Conservation (phyloP, 805 yeast genomes). For the Torulaspora franciscae region DNA sequence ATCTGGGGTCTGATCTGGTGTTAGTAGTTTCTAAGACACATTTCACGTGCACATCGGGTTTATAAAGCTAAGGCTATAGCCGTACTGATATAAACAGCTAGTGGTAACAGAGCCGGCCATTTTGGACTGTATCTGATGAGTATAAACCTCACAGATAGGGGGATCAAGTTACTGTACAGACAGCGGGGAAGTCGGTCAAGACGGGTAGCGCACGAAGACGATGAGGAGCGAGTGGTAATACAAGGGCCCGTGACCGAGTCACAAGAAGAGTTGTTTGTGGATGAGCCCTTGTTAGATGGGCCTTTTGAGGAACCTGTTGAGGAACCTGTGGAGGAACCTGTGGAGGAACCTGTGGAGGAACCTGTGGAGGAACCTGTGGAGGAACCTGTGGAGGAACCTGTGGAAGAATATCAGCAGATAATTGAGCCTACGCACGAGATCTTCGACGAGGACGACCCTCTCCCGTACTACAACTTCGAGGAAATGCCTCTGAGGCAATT, state of each 20-base stretch:
- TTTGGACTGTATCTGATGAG: slow-evolving; percentile 4
- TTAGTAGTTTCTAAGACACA: too few relatives aligned
- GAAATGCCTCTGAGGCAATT: slow-evolving; percentile 18
- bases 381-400: background rate
- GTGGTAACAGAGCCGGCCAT: background rate
- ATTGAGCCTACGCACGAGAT: background rate
- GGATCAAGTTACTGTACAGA: slow-evolving; percentile 28
- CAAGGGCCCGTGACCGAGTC: slow-evolving; percentile 4
- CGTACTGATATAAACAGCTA: too few relatives aligned
- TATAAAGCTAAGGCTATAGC: too few relatives aligned
- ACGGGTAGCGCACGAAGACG: slow-evolving; percentile 19
- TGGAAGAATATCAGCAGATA: too few relatives aligned
- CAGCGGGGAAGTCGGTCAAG: slow-evolving; percentile 33
- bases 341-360: background rate
- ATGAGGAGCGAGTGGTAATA: slow-evolving; percentile 20
- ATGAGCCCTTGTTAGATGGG: slow-evolving; percentile 1
- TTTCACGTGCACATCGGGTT: too few relatives aligned
- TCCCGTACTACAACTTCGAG: slow-evolving; percentile 17
- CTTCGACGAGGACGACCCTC: slow-evolving; percentile 1
- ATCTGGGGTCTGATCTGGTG: too few relatives aligned
- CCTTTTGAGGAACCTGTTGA: slow-evolving; percentile 1
- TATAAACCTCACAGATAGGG: slow-evolving; percentile 21
- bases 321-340: background rate
- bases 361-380: slow-evolving; percentile 1
- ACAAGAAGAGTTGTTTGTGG: background rate